Evolutionary conservation across 2,329 filamentous ascomycete genomes (phyloP), one percentile per base, ranked within the genome.

Genomic region (Teratosphaeria viscida): DNA sequence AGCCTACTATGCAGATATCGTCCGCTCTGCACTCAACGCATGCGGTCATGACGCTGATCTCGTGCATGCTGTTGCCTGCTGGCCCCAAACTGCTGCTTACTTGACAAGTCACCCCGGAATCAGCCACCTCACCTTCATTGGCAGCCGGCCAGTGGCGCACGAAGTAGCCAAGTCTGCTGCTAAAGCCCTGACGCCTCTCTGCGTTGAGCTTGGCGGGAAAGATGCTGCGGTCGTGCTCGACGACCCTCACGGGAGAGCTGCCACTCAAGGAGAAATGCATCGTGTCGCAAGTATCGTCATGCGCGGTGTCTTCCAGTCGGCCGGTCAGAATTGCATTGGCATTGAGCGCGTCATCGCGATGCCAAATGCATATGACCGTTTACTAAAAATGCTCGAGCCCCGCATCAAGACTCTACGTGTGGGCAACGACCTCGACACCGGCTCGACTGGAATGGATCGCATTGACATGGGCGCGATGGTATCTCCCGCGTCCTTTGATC

Each of bases 291-390:
- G 91, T 63, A 88, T 95, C 63, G 83, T 97, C 63, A 86, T 99
- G 77, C 85, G 94, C 57, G 94, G 92, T 57, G 90, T 90, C 10
- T 99, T 97, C 76, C 94, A 99, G 75, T 91, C 91, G 57, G 87
- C 91, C 16, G 94, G 94, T 1, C 94, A 99, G 74, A 99, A 99
- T 77, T 99, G 94, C 75, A 92, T 99, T 70, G 94, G 94, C 59
- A 92, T 96, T 66, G 94, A 99, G 77, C 88, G 94, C 59, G 86
- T 97, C 70, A 86, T 97, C 66, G 90, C 88, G 27, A 82, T 89
- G 16, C 86, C 90, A 1, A 78, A 77, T n/a, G 81, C 89, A 57
- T 95, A 97, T 77, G 80, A 88, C 63, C 79, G 79, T 59, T 82
- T 99, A 26, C 77, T 96, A 57, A 74, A 79, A 5, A 79, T 85